Percentiles rank a stretch among this genome's conserved stretches.
phyloP scores from a whole-genome alignment of 495 filamentous ascomycete species.

The Aspergillus cavernicola region DNA sequence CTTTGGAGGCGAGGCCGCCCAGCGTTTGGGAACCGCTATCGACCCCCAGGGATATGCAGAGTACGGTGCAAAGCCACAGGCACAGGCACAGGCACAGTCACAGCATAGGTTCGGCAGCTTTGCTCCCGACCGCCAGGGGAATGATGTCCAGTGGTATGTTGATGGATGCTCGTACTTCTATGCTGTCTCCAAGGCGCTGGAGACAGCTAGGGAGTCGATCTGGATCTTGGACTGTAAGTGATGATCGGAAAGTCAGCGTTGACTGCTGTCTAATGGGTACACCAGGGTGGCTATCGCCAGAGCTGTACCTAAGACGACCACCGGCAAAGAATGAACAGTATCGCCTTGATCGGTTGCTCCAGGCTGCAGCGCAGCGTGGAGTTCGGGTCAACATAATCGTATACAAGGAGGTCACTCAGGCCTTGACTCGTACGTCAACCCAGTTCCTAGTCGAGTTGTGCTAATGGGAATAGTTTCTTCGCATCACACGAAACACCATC shows the following conservation, averaged over 20 bases:
- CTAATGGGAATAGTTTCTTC: conserved; percentile 60
- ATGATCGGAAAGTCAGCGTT: background rate
- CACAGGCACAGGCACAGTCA: conserved; percentile 30
- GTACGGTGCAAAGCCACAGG: conserved; percentile 34
- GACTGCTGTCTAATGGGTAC: conserved; percentile 5
- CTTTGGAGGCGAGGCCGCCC: conserved; percentile 48
- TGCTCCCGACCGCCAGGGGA: conserved; percentile 61
- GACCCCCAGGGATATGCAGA: conserved; percentile 49
- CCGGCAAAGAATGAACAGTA: conserved; percentile 80
- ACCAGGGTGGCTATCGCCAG: conserved; percentile 79
- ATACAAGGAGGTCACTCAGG: conserved; percentile 88
- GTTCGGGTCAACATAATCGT: conserved; percentile 88
- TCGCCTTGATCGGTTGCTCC: conserved; percentile 84
- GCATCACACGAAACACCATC: conserved; percentile 75
- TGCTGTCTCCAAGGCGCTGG: conserved; percentile 80
- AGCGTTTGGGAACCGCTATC: conserved; percentile 44
- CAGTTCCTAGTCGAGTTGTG: background rate
- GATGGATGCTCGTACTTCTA: conserved; percentile 91
- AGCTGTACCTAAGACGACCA: conserved; percentile 85
- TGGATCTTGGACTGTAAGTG: conserved; percentile 83
- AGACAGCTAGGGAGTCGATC: conserved; percentile 77
- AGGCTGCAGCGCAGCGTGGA: conserved; percentile 80
- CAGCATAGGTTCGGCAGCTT: conserved; percentile 79
- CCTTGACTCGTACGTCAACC: conserved; percentile 70
- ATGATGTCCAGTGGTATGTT: conserved; percentile 85